Percentiles rank a stretch among this genome's conserved stretches.
These are phyloP conservation scores for Penicillium concentricum DNA, from an alignment of 2,329 filamentous ascomycete species.

Conservation along the genomic window DNA sequence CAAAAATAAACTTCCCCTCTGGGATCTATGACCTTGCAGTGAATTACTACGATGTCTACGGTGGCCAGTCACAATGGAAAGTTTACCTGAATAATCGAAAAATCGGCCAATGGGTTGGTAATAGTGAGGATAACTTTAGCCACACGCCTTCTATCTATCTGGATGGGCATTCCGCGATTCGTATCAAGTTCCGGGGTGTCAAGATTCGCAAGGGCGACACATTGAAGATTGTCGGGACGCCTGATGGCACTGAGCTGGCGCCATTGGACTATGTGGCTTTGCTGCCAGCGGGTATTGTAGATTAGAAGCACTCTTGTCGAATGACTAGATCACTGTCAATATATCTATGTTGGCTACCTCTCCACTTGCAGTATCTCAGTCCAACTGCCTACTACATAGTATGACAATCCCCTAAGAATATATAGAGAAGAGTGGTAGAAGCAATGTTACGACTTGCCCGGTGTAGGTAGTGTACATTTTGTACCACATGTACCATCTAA, in stretches of 20 bases:
- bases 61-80: constrained; percentile 58
- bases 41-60: constrained; percentile 64
- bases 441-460: not conserved
- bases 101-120: constrained; percentile 59
- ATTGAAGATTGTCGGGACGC: constrained; percentile 56
- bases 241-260: constrained; percentile 62
- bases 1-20: constrained; percentile 48
- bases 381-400: too few species aligned
- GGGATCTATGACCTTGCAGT: constrained; percentile 64
- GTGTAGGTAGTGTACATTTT: not conserved
- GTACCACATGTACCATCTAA: not conserved
- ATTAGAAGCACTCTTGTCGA: constrained; percentile 39
- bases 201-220: constrained; percentile 52
- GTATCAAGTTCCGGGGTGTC: constrained; percentile 59
- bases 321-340: not conserved
- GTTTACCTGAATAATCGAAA: constrained; percentile 54
- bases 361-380: not conserved
- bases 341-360: not conserved
- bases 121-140: constrained; percentile 60
- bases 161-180: constrained; percentile 64
- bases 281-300: constrained; percentile 57
- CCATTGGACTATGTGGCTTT: constrained; percentile 67
- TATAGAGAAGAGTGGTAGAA: not conserved
- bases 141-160: constrained; percentile 59
- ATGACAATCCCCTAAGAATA: not conserved